These are phyloP conservation scores for Inga laurina DNA, from an alignment of 306 rosid genomes.

Conservation along the genomic window DNA sequence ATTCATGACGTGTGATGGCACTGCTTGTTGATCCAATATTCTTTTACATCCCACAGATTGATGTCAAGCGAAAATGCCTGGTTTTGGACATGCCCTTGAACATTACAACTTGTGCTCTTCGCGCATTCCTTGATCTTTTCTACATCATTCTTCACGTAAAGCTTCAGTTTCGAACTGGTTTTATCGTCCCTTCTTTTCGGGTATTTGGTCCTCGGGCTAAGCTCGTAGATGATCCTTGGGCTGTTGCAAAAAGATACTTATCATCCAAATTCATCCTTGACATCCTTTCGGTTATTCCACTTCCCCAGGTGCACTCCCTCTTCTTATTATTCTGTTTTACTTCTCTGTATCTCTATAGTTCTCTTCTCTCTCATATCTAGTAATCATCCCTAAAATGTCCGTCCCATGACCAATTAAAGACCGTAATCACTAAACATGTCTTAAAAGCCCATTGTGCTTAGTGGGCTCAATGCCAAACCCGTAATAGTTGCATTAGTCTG, in stretches of 20 bases:
- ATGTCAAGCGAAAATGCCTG: constrained; percentile 23
- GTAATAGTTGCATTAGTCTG: no score
- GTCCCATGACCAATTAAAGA: no score
- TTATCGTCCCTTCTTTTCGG: background rate
- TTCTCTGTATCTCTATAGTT: no score
- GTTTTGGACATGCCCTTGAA: background rate
- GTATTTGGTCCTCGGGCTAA: background rate
- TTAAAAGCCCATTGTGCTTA: no score
- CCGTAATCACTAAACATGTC: no score
- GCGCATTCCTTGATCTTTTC: background rate
- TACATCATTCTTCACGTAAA: background rate
- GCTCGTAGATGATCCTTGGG: background rate
- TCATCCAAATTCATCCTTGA: background rate
- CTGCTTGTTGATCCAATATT: constrained; percentile 79
- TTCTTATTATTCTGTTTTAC: no score
- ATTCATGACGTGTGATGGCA: constrained; percentile 72
- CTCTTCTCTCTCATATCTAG: accelerated
- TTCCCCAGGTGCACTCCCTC: background rate
- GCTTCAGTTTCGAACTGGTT: background rate
- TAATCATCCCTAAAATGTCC: no score
- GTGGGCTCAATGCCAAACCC: no score
- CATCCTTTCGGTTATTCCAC: background rate
- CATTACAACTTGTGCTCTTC: background rate
- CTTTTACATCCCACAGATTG: constrained; percentile 64
- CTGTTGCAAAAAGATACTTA: background rate